Evolutionary conservation across 2,329 filamentous ascomycete genomes (phyloP), one percentile per base, ranked within the genome.

Genomic region (Arthrocladium fulminans): DNA sequence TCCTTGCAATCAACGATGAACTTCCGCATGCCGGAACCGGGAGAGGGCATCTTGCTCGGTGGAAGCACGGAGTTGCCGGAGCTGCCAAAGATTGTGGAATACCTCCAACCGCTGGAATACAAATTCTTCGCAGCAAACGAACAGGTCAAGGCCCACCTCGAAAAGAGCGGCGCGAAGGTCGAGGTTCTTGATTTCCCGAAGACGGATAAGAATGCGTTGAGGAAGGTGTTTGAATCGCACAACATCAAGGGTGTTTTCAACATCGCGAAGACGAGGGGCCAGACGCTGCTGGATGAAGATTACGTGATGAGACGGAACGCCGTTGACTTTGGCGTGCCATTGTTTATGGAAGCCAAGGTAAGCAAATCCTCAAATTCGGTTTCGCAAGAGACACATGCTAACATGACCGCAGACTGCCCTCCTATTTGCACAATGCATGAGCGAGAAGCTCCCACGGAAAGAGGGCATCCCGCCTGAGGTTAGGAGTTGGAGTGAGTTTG

Each of bases 261-360:
- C 75, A 73, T 98, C 61, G 88, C 90, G 51, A 81, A 84, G 68
- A 80, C 79, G 58, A 78, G 89, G 63, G 92, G 82, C 52, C 89
- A 86, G 75, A 90, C 85, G 30, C 75, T 87, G 52, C 73, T 86
- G 53, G 92, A 98, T 64, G 87, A 94, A 63, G 89, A 98, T 73
- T 98, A 98, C 62, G 88, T 98, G 49, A 97, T 97, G 90, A 81
- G 92, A 62, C 81, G 92, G 65, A 98, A 98, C 64, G 92, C 92
- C 23, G 92, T 98, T 49, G 92, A 98, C 72, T 98, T 98, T 67
- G 90, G 90, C 59, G 88, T 97, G 25, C 92, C 92, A 42, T 75
- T 98, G 49, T 97, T 98, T 69, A 96, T 96, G 89, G 90, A 97
- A 74, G 88, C 89, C 47, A 90, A 92, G 83, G 88, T 94, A 74